Base-by-base conservation (phyloP, 805 yeast genomes). In the Wickerhamomyces hampshirensis region DNA sequence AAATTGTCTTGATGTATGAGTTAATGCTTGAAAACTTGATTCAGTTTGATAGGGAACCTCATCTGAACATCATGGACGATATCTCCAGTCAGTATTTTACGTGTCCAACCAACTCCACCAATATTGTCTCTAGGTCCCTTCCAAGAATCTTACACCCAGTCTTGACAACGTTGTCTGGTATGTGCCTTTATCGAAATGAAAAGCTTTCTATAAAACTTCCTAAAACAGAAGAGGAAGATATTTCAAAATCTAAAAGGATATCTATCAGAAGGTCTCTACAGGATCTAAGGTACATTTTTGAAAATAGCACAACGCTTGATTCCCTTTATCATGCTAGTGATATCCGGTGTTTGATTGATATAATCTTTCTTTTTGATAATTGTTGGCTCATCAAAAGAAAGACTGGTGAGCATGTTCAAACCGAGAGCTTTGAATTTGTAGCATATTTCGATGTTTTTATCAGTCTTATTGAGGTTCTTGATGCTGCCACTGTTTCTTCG, bases 51-150 rank as follows among this genome's bases (percentile, higher is more conserved):
- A 70, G 96, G 41, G 98, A 93, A 52, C 95, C 96, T 0, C 96
- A 88, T 48, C 61, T 75, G 37, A 85, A 91, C 10, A 70, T 84
- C 4, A 68, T 89, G 65, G 71, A 80, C 26, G 75, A 80, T 26
- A 62, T 91, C 15, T 78, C 94, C 0, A 79, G 91, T 0, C 98
- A 93, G 59, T 62, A 93, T 16, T 88, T 88, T 58, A 89, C 97
- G 0, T 82, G 95, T 36, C 96, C 97, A 0, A 74, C 88, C 0
- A 80, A 83, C 45, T 80, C 95, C 0, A 72, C 74, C 1, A 55
- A 49, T 28, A 59, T 77, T 13, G 58, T 77, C 15, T 50, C 61
- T 4, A 13, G 27, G 3, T 35, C 34, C 3, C 38, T 43, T 5
- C 31, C 34, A 6, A 31, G 39, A 6, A 24, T 44, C 2, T n/a